Base-by-base conservation (phyloP, 2,329 filamentous ascomycete genomes). In the Neofusicoccum laricinum region DNA sequence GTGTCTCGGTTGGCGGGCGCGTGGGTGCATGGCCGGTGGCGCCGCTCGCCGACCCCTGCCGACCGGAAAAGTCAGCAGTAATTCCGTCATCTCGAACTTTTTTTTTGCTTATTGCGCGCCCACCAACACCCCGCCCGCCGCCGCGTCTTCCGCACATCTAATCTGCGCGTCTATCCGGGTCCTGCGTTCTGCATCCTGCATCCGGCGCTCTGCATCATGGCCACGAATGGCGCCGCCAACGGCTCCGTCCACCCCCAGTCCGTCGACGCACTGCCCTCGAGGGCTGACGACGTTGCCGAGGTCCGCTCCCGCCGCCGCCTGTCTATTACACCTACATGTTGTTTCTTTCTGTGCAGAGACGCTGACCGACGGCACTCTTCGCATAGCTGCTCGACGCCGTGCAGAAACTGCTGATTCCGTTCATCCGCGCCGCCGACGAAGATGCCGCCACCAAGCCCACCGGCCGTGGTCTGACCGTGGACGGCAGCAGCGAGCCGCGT, bases 341-440 rank as follows among this genome's bases (percentile, higher is more conserved):
- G 3, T 61, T 49, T 21, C 59, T 41, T 43, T 43, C 12, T n/a
- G 57, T 6, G 3, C 43, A 45, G 32, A 46, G 19, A 21, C 32
- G 17, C 49, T 64, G 61, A 57, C 50, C 36, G 15, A 36, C 40
- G 32, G 25, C 15, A 34, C 25, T 12, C 50, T 49, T 5, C 14
- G 14, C 68, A 64, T 68, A 93, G 90, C 84, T 93, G 51, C 83
- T 93, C 55, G 81, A 84, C 63, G 85, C 89, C 3, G 85, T 93
- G 55, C 85, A 89, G 76, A 78, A 82, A 8, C 81, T 92, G 63
- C 85, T 93, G 64, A 79, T 92, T 19, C 88, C 88, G 0, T 93
- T 90, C 75, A 87, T 94, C 70, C 83, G 80, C 66, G 80, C 84
- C n/a, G 89, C 90, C 45, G 90, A 93, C 76, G 82, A 88, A 64